Evolutionary conservation across 768 basidiomycete species (phyloP), one percentile per base, ranked within the genome.

Genomic region (Austroboletus eburneus): DNA sequence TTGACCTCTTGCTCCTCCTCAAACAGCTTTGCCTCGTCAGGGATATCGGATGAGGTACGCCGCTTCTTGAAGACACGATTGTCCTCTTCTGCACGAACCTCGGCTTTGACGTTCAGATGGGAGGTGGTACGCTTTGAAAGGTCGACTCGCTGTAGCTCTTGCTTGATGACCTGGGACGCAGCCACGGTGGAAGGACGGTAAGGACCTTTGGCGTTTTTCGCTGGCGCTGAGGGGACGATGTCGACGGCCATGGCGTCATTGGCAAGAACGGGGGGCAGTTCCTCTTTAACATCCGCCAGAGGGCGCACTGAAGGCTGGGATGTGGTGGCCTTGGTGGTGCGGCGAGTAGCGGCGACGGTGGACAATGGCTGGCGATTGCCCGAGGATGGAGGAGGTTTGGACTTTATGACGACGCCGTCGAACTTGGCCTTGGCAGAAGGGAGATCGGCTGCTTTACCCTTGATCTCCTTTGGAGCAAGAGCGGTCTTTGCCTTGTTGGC

Each of bases 51-150:
- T 1, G 87, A 88, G 5, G 87, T 85, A 38, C 86, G 74, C 52
- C 83, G 77, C 64, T 87, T 86, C 74, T 91, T 91, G 56, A 76
- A 77, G 3, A 73, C 80, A 16, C 81, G 83, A 32, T 69, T 65
- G 9, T 73, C 73, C 34, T 84, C 86, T 20, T 72, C 78, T n/a
- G 76, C 75, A 22, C 80, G 50, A n/a, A 39, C 5, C 2, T 72
- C 73, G 16, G 70, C 65, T 34, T 62, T 60, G 42, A 66, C 49
- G 20, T 62, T 27, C 52, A 49, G 36, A 69, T 61, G 36, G 59
- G 65, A 49, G 18, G 73, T 57, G 21, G 73, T 65, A 18, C 65
- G 60, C 30, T 57, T 62, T 1, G 65, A 42, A 1, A 66, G 10
- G 17, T 67, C 58, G 9, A 23, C 57, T 17, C 63, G 62, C 6